Conservation (phyloP, 176 grass and related monocot species). For the Neostapfia colusana region DNA sequence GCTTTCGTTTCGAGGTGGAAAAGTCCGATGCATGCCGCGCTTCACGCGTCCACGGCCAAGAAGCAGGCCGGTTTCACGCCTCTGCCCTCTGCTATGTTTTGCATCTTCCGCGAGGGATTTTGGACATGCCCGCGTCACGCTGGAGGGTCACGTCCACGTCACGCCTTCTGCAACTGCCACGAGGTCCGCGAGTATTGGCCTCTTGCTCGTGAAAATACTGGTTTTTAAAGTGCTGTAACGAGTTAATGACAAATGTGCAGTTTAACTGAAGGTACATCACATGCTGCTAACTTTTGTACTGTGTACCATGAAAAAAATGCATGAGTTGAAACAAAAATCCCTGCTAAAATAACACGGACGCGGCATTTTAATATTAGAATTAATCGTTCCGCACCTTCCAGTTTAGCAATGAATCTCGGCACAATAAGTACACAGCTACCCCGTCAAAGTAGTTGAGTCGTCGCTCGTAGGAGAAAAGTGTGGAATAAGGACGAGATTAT, state of each 20-base stretch:
- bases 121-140: too few species aligned
- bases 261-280: neutral
- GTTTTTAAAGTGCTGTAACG: neutral
- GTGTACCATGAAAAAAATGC: neutral
- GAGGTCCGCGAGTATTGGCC: neutral
- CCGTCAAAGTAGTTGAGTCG: neutral
- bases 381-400: neutral
- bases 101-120: too few species aligned
- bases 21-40: neutral
- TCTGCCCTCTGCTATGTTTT: neutral
- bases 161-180: neutral
- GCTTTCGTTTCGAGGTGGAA: neutral
- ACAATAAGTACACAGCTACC: neutral
- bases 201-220: neutral
- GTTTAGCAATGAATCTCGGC: neutral
- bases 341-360: neutral
- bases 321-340: neutral
- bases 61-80: conserved; percentile 25
- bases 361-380: neutral
- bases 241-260: neutral
- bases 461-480: neutral
- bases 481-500: neutral
- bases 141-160: neutral
- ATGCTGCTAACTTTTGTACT: neutral
- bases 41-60: conserved; percentile 12